Evolutionary conservation across 2,329 filamentous ascomycete genomes (phyloP).

Genomic region (Aspergillus sp.): DNA sequence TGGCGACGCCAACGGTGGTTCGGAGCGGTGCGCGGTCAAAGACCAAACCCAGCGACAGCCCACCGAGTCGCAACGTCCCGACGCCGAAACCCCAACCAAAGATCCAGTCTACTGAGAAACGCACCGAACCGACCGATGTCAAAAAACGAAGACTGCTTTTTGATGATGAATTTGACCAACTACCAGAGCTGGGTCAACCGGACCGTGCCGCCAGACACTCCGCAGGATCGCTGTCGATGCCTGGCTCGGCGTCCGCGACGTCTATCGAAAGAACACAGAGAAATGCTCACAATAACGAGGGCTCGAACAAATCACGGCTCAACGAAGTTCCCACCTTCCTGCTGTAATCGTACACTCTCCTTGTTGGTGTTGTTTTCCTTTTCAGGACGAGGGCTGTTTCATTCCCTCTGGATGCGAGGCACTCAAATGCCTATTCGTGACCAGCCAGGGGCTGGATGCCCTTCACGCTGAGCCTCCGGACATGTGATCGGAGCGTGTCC

Average conservation of each 20-base stretch:
- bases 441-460: conserved; percentile 19
- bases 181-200: conserved; percentile 29
- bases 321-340: conserved; percentile 47
- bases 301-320: conserved; percentile 37
- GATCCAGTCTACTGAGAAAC: conserved; percentile 6
- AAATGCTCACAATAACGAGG: conserved; percentile 16
- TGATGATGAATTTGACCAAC: conserved; percentile 41
- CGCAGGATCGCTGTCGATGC: neutral
- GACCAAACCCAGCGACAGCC: too few species aligned
- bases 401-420: neutral
- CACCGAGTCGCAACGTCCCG: too few species aligned
- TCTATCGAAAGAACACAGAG: conserved; percentile 15
- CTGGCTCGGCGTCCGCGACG: neutral
- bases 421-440: conserved; percentile 10
- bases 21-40: too few species aligned
- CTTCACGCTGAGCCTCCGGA: conserved; percentile 30
- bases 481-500: conserved; percentile 28
- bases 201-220: conserved; percentile 20
- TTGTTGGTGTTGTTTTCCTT: neutral
- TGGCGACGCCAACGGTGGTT: conserved; percentile 10
- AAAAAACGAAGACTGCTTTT: conserved; percentile 35
- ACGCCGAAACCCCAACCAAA: conserved; percentile 6
- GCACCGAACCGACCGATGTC: conserved; percentile 12
- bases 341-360: conserved; percentile 24
- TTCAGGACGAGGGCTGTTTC: neutral